Conservation (phyloP, 495 filamentous ascomycete species). For the Penicillium alfredii region DNA sequence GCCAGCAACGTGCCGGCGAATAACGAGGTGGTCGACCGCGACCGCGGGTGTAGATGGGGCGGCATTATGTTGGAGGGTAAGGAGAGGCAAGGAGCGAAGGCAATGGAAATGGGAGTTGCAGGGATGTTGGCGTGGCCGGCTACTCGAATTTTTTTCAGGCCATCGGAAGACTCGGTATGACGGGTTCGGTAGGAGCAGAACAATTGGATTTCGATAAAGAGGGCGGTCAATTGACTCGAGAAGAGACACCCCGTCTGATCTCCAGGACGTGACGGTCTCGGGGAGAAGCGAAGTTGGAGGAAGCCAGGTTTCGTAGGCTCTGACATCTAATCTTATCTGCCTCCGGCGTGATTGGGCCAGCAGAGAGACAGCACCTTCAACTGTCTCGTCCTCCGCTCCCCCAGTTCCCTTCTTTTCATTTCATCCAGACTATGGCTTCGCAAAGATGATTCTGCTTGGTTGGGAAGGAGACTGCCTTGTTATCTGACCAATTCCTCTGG, state of each 20-base stretch:
- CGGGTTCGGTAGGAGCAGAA: no score
- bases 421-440: slow-evolving; percentile 10
- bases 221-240: no score
- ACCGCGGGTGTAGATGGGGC: slow-evolving; percentile 87
- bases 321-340: slow-evolving; percentile 45
- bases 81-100: neutral
- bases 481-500: slow-evolving; percentile 8
- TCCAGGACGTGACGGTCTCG: no score
- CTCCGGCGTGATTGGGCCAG: slow-evolving; percentile 28
- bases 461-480: slow-evolving; percentile 13
- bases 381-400: neutral
- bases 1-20: slow-evolving; percentile 93
- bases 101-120: slow-evolving; percentile 5
- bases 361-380: slow-evolving; percentile 7
- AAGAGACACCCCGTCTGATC: no score
- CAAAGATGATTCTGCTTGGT: slow-evolving; percentile 19
- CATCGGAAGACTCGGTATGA: no score
- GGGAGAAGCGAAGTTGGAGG: no score
- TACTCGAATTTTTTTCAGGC: no score
- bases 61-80: slow-evolving; percentile 53
- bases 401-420: slow-evolving; percentile 4
- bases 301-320: no score
- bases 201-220: no score
- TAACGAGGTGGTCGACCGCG: slow-evolving; percentile 81
- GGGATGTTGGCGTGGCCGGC: no score